phyloP scores from a whole-genome alignment of 2,329 filamentous ascomycete genomes.

The Fusarium nematophilum region DNA sequence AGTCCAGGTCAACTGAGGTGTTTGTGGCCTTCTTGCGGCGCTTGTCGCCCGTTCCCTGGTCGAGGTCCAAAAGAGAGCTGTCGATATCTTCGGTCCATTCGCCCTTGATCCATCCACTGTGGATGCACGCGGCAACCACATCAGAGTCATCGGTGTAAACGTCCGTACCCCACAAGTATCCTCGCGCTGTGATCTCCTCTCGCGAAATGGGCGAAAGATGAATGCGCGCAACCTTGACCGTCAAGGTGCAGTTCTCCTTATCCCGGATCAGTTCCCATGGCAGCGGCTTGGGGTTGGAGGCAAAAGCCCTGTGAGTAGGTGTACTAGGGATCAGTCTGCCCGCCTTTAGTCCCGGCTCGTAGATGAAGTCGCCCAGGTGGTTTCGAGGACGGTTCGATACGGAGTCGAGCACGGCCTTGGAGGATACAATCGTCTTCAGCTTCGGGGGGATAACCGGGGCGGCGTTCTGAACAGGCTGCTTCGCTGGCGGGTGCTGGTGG shows the following conservation, averaged over 20 bases:
- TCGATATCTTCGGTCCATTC: slow-evolving; percentile 87
- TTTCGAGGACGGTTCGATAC: slow-evolving; percentile 77
- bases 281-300: slow-evolving; percentile 74
- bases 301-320: slow-evolving; percentile 56
- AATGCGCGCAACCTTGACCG: slow-evolving; percentile 84
- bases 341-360: slow-evolving; percentile 74
- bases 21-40: slow-evolving; percentile 48
- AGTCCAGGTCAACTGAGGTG: slow-evolving; percentile 50
- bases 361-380: slow-evolving; percentile 87
- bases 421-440: slow-evolving; percentile 74
- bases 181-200: slow-evolving; percentile 84
- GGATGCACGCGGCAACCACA: slow-evolving; percentile 90
- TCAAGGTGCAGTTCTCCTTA: slow-evolving; percentile 90
- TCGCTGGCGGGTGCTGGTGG: slow-evolving; percentile 37
- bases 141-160: slow-evolving; percentile 98
- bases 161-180: slow-evolving; percentile 91
- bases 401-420: slow-evolving; percentile 76
- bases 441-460: slow-evolving; percentile 62
- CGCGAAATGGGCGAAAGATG: slow-evolving; percentile 77
- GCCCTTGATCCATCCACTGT: slow-evolving; percentile 90
- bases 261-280: slow-evolving; percentile 78
- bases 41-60: slow-evolving; percentile 49
- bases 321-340: slow-evolving; percentile 57
- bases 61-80: slow-evolving; percentile 71
- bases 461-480: slow-evolving; percentile 37